These are phyloP conservation scores for Cordyceps sp. DNA, from an alignment of 2,329 filamentous ascomycete species.

Conservation along the genomic window DNA sequence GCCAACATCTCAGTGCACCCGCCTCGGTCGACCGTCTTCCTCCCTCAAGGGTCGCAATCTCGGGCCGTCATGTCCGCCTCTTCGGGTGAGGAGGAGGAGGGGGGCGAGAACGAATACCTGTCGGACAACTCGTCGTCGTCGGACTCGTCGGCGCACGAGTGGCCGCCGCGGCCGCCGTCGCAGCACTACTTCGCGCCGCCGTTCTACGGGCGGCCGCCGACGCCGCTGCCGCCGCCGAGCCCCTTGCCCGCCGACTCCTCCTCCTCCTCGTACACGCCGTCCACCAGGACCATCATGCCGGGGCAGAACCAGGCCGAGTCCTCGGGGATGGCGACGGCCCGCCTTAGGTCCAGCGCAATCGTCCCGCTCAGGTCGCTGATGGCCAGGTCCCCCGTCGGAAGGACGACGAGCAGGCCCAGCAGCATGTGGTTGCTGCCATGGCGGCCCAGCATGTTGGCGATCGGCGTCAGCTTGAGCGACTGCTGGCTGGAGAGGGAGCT, in stretches of 20 bases:
- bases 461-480: conserved; percentile 76
- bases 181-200: too few relatives aligned
- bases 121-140: too few relatives aligned
- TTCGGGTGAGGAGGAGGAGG: too few relatives aligned
- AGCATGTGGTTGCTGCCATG: conserved; percentile 75
- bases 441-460: conserved; percentile 59
- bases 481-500: conserved; percentile 47
- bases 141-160: too few relatives aligned
- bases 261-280: conserved; percentile 94
- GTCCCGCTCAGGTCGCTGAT: conserved; percentile 80
- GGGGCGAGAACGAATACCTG: too few relatives aligned
- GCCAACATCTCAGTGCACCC: too few relatives aligned
- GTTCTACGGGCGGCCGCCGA: too few relatives aligned
- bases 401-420: conserved; percentile 63
- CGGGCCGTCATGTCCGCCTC: too few relatives aligned
- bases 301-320: conserved; percentile 85
- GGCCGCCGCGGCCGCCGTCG: too few relatives aligned
- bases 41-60: too few relatives aligned
- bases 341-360: conserved; percentile 66
- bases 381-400: conserved; percentile 67
- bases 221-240: conserved; percentile 60
- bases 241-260: conserved; percentile 53
- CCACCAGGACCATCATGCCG: conserved; percentile 89
- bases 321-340: conserved; percentile 67
- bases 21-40: too few relatives aligned